Evolutionary conservation across 139 green algal species (phyloP).

Genomic region (Picochlorum costavermella): DNA sequence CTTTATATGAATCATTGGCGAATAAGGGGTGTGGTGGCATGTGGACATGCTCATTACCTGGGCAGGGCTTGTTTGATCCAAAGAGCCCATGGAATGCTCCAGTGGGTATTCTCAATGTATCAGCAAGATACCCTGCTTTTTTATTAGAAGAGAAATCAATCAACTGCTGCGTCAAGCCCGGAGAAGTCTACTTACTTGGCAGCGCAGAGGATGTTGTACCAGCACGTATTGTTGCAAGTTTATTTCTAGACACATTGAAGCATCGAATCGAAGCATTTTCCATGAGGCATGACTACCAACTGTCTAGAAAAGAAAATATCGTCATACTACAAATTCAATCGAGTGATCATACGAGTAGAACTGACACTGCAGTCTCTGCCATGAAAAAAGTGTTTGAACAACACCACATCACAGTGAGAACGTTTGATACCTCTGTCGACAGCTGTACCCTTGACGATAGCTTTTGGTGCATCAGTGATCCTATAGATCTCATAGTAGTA

Average conservation of each 20-base stretch:
- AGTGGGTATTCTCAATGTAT: conserved; percentile 10
- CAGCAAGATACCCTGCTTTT: conserved; percentile 20
- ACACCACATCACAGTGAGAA: too few relatives aligned
- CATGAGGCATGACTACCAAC: conserved; percentile 1
- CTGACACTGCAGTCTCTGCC: neutral
- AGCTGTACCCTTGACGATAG: too few relatives aligned
- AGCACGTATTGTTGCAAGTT: conserved; percentile 9
- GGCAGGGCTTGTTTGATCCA: conserved; percentile 23
- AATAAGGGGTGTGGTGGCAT: conserved; percentile 16
- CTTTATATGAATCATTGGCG: conserved; percentile 2
- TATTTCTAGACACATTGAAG: conserved; percentile 2
- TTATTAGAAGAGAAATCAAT: conserved; percentile 6
- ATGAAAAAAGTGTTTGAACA: too few relatives aligned
- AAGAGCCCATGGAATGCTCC: conserved; percentile 22
- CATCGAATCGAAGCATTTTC: conserved; percentile 13
- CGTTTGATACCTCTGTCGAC: too few relatives aligned
- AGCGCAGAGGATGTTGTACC: neutral
- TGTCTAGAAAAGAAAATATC: neutral
- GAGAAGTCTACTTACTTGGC: conserved; percentile 16
- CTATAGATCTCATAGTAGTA: neutral
- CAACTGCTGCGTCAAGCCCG: neutral
- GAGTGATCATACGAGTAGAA: neutral
- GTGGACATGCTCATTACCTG: conserved; percentile 11
- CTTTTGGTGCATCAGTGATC: too few relatives aligned
- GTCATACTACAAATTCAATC: neutral